Conservation (phyloP, 2,329 filamentous ascomycete species). For the Epicoccum sorghinum region DNA sequence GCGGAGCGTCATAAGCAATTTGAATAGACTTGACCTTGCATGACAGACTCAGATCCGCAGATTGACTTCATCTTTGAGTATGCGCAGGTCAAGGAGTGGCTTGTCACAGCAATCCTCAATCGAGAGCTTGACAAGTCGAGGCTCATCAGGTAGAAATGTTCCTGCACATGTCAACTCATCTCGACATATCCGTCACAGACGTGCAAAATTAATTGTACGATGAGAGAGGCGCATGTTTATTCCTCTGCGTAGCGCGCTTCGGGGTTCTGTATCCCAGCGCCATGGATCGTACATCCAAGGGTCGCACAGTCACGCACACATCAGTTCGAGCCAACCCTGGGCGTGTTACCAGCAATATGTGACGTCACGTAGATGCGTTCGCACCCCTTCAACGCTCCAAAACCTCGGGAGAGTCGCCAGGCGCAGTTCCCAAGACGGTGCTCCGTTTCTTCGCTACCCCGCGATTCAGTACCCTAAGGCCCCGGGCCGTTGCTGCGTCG, state of each 20-base stretch:
- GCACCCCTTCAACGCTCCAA: neutral
- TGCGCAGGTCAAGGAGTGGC: neutral
- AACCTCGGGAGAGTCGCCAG: neutral
- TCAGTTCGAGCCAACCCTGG: neutral
- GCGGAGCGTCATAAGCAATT: neutral
- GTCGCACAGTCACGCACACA: neutral
- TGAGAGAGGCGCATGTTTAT: neutral
- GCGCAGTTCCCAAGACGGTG: neutral
- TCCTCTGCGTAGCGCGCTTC: neutral
- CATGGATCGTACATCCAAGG: neutral
- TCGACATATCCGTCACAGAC: neutral
- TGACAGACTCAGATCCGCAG: neutral
- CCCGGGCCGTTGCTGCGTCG: neutral
- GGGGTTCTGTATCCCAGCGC: neutral
- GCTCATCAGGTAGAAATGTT: neutral
- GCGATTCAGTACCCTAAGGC: conserved; percentile 3
- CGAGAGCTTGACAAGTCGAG: neutral
- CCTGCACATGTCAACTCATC: neutral
- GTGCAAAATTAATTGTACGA: neutral
- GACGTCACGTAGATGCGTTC: neutral
- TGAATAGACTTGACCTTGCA: neutral
- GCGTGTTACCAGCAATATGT: neutral
- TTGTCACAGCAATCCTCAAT: neutral
- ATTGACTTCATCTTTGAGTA: neutral
- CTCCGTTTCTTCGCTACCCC: conserved; percentile 20